Evolutionary conservation across 2,329 filamentous ascomycete genomes (phyloP), one percentile per base, ranked within the genome.

Genomic region (Diaporthe amygdali): DNA sequence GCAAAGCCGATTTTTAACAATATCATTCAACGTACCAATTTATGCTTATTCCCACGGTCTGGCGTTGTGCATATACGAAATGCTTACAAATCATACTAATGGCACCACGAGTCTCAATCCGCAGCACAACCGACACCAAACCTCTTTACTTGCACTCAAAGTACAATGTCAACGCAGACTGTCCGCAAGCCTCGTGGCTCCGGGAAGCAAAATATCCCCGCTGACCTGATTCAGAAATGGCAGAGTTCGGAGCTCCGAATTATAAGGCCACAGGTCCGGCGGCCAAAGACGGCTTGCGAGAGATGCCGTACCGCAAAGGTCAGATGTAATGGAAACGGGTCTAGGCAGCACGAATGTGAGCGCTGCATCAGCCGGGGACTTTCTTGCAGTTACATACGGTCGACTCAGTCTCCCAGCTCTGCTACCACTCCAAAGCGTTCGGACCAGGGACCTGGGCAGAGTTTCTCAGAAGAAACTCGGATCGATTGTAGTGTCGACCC

Each of bases 231-330:
- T 8, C 64, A 41, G 44, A 67, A 54, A 25, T 67, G 64, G 64
- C 64, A 67, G 49, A 52, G 46, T 9, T 67, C 64, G 1, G 32
- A 22, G 0, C 32, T 25, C n/a, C 34, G 79, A 79, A 41, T 7
- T 20, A 30, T 1, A 25, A 52, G 37, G 10, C 25, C 54, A 46
- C 52, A 27, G 30, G 12, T 44, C 25, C 67, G 67, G 8, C 67
- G 67, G 2, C 54, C 67, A 6, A 37, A n/a, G 27, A 69, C 55
- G 17, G 67, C 54, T 4, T 69, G 67, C 30, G 54, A 61, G 22
- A 39, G 54, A 10, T 69, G 67, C 44, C 54, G 67, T 14, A 34
- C 55, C 30, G 44, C 54, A 9, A 63, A 69, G 44, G 54, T 63
- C 12, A 69, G 32, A 37, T 63, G 67, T 9, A 37, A 27, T 15